A percentile compares a stretch with the other conserved stretches of the same genome.
Conservation (phyloP, 176 grass and related monocot genomes). For the Zea luxurians region DNA sequence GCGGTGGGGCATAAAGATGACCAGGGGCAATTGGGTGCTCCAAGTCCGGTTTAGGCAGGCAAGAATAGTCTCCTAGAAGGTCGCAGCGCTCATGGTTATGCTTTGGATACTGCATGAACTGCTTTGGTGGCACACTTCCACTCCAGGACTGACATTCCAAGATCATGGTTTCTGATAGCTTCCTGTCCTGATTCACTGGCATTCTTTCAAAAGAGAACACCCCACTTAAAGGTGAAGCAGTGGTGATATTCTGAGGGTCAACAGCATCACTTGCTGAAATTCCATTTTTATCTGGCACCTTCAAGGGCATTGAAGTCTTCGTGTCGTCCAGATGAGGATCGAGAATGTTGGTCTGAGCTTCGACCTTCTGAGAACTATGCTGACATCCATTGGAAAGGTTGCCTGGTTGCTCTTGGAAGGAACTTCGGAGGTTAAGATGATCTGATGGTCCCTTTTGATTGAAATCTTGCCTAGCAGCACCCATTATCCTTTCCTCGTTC, state of each 20-base stretch:
- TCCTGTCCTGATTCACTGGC: constrained; percentile 54
- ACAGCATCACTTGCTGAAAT: constrained; percentile 35
- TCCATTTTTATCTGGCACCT: constrained; percentile 41
- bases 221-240: constrained; percentile 49
- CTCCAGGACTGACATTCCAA: constrained; percentile 55
- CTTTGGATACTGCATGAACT: constrained; percentile 86
- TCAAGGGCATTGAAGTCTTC: constrained; percentile 37
- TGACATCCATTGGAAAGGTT: constrained; percentile 37
- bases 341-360: constrained; percentile 46
- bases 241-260: constrained; percentile 41
- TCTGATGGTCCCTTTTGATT: constrained; percentile 49
- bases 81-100: constrained; percentile 71
- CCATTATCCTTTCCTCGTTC: constrained; percentile 62
- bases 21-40: constrained; percentile 36
- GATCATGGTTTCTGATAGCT: constrained; percentile 54
- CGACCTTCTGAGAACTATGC: constrained; percentile 42
- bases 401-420: constrained; percentile 53
- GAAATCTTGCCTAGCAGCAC: constrained; percentile 56
- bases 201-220: constrained; percentile 67
- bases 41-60: constrained; percentile 67
- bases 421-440: constrained; percentile 55
- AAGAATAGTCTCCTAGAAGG: constrained; percentile 80
- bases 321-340: constrained; percentile 52
- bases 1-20: constrained; percentile 47
- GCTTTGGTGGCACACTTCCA: constrained; percentile 51